Base-by-base conservation (phyloP, 176 grass and related monocot genomes). In the Guadua angustifolia region DNA sequence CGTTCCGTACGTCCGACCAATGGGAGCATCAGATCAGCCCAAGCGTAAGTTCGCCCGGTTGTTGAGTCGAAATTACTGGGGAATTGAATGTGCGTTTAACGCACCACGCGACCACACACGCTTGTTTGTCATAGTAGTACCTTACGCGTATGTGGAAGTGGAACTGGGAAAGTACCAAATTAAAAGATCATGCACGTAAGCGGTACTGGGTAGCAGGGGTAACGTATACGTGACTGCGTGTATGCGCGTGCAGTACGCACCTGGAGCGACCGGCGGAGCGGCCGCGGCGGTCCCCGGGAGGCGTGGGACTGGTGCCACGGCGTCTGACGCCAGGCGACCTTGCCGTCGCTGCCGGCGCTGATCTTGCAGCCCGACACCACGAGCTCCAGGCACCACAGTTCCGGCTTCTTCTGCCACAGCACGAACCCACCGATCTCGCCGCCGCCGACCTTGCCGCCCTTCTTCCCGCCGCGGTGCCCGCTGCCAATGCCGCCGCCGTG, bases 321-420 rank as follows among this genome's bases (percentile, higher is more conserved):
- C 60, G 96, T 99, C 87, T 99, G 96, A 24, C 96, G 84, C 96
- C 96, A 99, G 0, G 96, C 93, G 6, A 99, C 96, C 85, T 92
- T 99, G 51, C 96, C 93, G 65, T 99, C 93, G 50, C 96, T 99
- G 42, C 96, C 96, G 83, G 96, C 93, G 74, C 96, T 95, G 84
- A 99, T 95, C 89, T 99, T 99, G 93, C 93, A 94, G n/a, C 96
- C 96, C 4, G 96, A 95, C 60, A 99, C 96, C 15, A 99, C 91
- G 21, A 99, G 89, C 86, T 99, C 96, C 19, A 99, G 91, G 81
- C 91, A 99, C 96, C 96, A 99, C 77, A 99, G 81, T 77, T 99
- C 91, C 22, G 96, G 93, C 77, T 90, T 91, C 86, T 99, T 99
- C 93, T 99, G 96, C 96, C 93, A 99, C 44, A 99, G 93, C 74